These are phyloP conservation scores for Aspergillus japonicus DNA, from an alignment of 2,329 filamentous ascomycete species.

Conservation along the genomic window DNA sequence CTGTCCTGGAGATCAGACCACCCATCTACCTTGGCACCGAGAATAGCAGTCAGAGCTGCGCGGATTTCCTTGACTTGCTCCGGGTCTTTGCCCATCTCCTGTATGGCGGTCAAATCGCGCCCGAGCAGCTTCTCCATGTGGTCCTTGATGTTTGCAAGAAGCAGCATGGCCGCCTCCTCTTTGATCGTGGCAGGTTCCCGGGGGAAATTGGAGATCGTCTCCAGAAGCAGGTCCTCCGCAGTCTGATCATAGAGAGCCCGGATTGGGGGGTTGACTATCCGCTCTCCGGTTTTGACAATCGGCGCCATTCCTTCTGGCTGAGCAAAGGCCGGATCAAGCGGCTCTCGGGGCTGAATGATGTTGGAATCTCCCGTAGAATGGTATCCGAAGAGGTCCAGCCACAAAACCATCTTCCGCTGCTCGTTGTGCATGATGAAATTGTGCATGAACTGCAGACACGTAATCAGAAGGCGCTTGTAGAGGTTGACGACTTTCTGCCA, in stretches of 20 bases:
- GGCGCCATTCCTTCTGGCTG: constrained; percentile 42
- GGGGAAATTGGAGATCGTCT: constrained; percentile 47
- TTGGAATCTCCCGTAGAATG: constrained; percentile 48
- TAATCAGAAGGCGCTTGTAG: constrained; percentile 65
- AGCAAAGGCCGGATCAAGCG: constrained; percentile 38
- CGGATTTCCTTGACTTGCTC: constrained; percentile 47
- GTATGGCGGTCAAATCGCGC: constrained; percentile 44
- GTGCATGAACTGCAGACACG: constrained; percentile 65
- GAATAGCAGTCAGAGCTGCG: constrained; percentile 43
- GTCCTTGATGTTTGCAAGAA: constrained; percentile 50
- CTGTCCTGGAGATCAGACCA: constrained; percentile 44
- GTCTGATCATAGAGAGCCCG: constrained; percentile 45
- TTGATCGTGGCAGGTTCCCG: constrained; percentile 45
- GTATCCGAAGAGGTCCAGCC: constrained; percentile 64
- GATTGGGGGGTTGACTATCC: constrained; percentile 43
- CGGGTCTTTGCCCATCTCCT: constrained; percentile 47
- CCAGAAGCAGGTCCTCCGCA: constrained; percentile 43
- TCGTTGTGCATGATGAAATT: constrained; percentile 67
- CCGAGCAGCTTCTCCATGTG: constrained; percentile 50
- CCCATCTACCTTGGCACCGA: constrained; percentile 46
- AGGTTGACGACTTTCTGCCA: constrained; percentile 66
- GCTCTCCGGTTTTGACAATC: constrained; percentile 44
- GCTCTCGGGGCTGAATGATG: constrained; percentile 45
- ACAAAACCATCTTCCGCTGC: constrained; percentile 63
- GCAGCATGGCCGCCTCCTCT: constrained; percentile 48